Base-by-base conservation (phyloP, 1,284 basidiomycete genomes). In the Pseudozyma thailandica region DNA sequence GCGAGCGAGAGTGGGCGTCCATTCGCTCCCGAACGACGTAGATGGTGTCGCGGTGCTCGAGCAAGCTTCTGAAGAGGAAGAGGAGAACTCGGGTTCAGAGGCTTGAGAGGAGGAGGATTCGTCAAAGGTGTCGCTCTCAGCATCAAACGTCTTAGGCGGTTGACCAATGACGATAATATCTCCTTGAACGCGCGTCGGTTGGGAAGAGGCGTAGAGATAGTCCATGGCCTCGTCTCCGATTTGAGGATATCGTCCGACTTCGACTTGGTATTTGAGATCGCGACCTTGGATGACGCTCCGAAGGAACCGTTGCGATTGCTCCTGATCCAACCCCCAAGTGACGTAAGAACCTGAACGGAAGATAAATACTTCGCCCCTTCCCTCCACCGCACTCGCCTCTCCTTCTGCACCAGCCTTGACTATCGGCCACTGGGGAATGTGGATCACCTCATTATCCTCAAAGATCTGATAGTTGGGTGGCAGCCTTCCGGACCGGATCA, bases 141-240 rank as follows among this genome's bases (percentile, higher is more conserved):
- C 66, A 21, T 69, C 68, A 23, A 58, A 50, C 12, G 54, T 26
- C n/a, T 70, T 60, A 9, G 72, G 72, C 16, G 76, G 71, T 42
- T 75, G 69, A 8, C 80, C 80, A 21, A 82, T 60, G 18, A 82
- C 78, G 33, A 82, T 70, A 15, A 82, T 60, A 48, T 81, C 80
- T 21, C 79, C 80, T 20, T 79, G 78, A 8, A 81, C 62, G 8
- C 79, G 72, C 2, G 80, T 82, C 0, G 54, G 50, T 55, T 80
- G 73, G 15, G 71, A 62, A 0, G 64, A 45, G 6, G 74, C 54
- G 21, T 71, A 65, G 39, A 81, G 70, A 30, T 73, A 82, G 42
- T 82, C 80, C 79, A 82, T 80, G 10, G 64, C 78, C 45, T 82
- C 80, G 47, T 82, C 80, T 28, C 80, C 80, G 15, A 79, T 58